Conservation (phyloP, 441 rosid species). For the Populus tomentosa region DNA sequence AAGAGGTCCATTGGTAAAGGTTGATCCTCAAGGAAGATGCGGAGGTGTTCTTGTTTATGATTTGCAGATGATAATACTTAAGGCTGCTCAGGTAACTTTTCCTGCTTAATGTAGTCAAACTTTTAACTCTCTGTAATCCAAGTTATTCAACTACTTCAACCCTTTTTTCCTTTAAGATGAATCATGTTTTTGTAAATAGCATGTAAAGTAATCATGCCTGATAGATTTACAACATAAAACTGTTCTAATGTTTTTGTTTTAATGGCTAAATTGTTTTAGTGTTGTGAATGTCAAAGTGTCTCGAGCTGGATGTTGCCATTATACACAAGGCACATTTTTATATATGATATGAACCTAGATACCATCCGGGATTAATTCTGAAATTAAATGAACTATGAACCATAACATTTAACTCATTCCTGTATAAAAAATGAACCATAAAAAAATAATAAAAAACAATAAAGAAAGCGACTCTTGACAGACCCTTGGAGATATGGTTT, state of each 20-base stretch:
- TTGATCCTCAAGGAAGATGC: conserved; percentile 99
- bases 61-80: conserved; percentile 94
- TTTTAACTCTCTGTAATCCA: background rate
- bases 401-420: background rate
- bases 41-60: conserved; percentile 89
- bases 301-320: background rate
- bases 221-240: background rate
- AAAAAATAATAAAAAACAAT: no score
- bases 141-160: background rate
- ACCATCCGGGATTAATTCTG: background rate
- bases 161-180: background rate
- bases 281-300: background rate
- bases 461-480: background rate
- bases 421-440: background rate
- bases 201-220: background rate
- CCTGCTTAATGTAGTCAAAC: conserved; percentile 4
- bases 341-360: background rate
- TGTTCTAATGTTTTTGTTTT: background rate
- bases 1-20: conserved; percentile 75
- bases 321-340: background rate
- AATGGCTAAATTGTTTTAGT: no score
- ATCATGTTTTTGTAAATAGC: background rate
- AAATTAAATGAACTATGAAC: background rate
- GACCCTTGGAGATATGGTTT: background rate
- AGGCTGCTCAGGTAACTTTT: conserved; percentile 84